Base-by-base conservation (phyloP, 73 alveolate genomes). In the Effrenium voratum region DNA sequence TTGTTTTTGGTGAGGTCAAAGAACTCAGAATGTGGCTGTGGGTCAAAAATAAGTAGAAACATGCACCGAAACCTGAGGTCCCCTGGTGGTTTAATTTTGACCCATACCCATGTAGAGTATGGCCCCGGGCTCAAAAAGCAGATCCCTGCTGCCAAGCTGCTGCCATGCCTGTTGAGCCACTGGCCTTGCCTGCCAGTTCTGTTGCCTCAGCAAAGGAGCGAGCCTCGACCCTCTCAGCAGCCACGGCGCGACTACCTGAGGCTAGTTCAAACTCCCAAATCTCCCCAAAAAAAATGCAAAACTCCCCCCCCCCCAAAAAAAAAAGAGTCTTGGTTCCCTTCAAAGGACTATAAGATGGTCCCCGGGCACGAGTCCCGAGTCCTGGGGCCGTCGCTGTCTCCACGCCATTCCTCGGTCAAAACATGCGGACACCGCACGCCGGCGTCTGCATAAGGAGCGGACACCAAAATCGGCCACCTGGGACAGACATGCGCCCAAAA, bases 131-230 rank as follows among this genome's bases (percentile, higher is more conserved):
- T 4, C 4, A 38, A 12, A 12, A 38, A 24, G 38, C 34, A 30
- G 28, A 19, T 24, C 90, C 90, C 19, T 45, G 90, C 46, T 22
- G 44, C 75, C n/a, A n/a, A 28, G 92, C 43, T 77, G 87, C 92
- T 73, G 49, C 49, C 49, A 50, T 30, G 73, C 36, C n/a, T 6
- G 13, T 6, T 22, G 10, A 30, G 43, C 68, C 1, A 73, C 92
- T 10, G 92, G 92, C 75, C 92, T 47, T 4, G 92, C 92, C 36
- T 82, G 92, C 92, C 92, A 82, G 92, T 47, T 82, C 49, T 82
- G 92, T 70, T 80, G 91, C 92, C 79, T 66, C 5, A n/a, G 47
- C 30, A 12, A 13, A 1, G 38, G 10, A 75, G 59, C 87, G 41
- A 40, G 36, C 49, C 5, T 5, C 19, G 63, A 52, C 8, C 26